Evolutionary conservation across 768 basidiomycete species (phyloP), one percentile per base, ranked within the genome.

Genomic region (Boletellus ananas): DNA sequence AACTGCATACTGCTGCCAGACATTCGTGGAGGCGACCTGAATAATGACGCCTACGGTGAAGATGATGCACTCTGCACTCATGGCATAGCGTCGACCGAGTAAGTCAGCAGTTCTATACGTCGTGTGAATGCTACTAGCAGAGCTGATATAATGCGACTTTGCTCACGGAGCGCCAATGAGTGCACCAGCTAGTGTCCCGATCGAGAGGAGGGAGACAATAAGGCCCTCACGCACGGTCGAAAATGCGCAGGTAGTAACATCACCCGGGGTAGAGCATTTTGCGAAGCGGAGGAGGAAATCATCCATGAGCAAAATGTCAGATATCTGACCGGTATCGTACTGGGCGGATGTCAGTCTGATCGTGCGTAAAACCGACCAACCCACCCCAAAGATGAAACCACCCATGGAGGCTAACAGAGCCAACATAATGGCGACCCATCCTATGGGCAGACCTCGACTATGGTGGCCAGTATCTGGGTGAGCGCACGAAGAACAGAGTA

Each of bases 281-380:
- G 75, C 84, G 59, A 90, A 88, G 13, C 86, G 80, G 10, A 72
- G 67, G 33, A 76, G 68, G 64, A 87, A 87, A 66, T 86, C 82
- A 11, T 75, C 62, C 84, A 89, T 87, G 65, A 87, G 69, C 23
- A 87, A 70, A 57, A 90, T 85, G 62, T 85, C 84, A 45, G 82
- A 82, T 54, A 90, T 89, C 64, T 89, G 87, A 21, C 86, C 86
- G 12, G 84, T 87, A 64, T 87, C 84, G 56, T 85, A 85, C 70
- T 74, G 45, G 18, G n/a, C 1, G 36, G 20, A 23, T 21, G 51
- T 54, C 25, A 55, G 54, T n/a, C n/a, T 25, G n/a, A 41, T 35
- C 17, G 6, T 13, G n/a, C 6, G 34, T 5, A 17, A 45, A 34
- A 34, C 4, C 6, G n/a, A 17, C 11, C 5, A n/a, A 20, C 67